Evolutionary conservation across 2,329 filamentous ascomycete species (phyloP).

Genomic region (Microdochium nivale): DNA sequence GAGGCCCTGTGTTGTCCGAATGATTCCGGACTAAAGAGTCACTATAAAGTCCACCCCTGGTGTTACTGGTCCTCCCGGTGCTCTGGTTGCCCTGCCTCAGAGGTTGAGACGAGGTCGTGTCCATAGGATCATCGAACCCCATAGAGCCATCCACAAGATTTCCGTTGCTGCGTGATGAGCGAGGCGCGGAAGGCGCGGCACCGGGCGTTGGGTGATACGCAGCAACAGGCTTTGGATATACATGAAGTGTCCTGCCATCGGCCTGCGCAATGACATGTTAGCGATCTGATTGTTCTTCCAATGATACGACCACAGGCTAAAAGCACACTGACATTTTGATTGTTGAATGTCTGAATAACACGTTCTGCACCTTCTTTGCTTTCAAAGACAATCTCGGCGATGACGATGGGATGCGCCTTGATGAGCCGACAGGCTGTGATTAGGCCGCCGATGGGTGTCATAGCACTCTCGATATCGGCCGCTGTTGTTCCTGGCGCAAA

Average conservation of each 20-base stretch:
- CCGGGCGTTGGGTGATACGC: conserved; percentile 15
- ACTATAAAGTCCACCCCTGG: neutral
- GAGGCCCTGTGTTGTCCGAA: neutral
- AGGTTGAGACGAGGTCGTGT: conserved; percentile 20
- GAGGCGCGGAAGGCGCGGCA: conserved; percentile 21
- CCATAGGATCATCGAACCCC: conserved; percentile 43
- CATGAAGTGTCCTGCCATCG: conserved; percentile 64
- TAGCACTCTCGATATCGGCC: conserved; percentile 74
- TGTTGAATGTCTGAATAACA: conserved; percentile 69
- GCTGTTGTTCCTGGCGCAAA: conserved; percentile 75
- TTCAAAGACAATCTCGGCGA: conserved; percentile 70
- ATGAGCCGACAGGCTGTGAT: conserved; percentile 60
- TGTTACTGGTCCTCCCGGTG: conserved; percentile 7
- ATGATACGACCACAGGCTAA: too few relatives aligned
- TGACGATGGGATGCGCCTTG: conserved; percentile 60
- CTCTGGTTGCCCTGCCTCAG: conserved; percentile 26
- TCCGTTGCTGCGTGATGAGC: conserved; percentile 19
- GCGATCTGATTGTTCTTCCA: too few relatives aligned
- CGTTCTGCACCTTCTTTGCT: conserved; percentile 64
- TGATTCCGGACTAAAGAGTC: neutral
- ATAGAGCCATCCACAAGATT: conserved; percentile 43
- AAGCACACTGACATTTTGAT: conserved; percentile 61
- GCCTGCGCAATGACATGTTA: conserved; percentile 36
- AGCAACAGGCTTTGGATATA: conserved; percentile 57
- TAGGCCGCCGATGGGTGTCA: conserved; percentile 65